These are phyloP conservation scores for Rosa chinensis DNA, from an alignment of 306 rosid species.

Conservation along the genomic window DNA sequence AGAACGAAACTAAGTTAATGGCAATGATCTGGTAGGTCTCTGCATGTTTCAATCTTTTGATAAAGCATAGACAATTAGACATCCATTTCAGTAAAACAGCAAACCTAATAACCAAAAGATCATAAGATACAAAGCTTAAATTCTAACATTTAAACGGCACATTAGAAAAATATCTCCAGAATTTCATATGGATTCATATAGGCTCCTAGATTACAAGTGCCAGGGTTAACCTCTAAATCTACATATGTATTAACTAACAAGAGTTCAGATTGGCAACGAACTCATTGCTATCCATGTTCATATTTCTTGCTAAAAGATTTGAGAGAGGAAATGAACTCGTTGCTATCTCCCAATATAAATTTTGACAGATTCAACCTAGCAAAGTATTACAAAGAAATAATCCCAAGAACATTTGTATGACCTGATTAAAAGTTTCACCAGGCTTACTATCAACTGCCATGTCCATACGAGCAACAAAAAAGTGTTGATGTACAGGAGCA, in stretches of 20 bases:
- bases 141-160: not conserved
- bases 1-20: not conserved
- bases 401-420: conserved; percentile 18
- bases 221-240: not conserved
- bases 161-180: not conserved
- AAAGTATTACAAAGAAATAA: not conserved
- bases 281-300: not conserved
- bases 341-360: not conserved
- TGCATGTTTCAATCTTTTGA: not conserved
- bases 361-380: conserved; percentile 2
- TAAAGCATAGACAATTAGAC: not conserved
- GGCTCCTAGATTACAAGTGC: not conserved
- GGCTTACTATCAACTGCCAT: conserved; percentile 88
- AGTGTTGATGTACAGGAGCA: conserved; percentile 84
- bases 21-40: not conserved
- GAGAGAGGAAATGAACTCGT: not conserved
- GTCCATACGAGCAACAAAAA: conserved; percentile 85
- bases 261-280: not conserved
- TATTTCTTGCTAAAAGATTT: not conserved
- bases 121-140: not conserved
- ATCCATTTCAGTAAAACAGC: not conserved
- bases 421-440: conserved; percentile 85
- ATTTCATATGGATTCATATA: conserved; percentile 2
- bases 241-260: not conserved
- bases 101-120: not conserved